These are phyloP conservation scores for Fusarium xylarioides DNA, from an alignment of 2,329 filamentous ascomycete species.

Conservation along the genomic window DNA sequence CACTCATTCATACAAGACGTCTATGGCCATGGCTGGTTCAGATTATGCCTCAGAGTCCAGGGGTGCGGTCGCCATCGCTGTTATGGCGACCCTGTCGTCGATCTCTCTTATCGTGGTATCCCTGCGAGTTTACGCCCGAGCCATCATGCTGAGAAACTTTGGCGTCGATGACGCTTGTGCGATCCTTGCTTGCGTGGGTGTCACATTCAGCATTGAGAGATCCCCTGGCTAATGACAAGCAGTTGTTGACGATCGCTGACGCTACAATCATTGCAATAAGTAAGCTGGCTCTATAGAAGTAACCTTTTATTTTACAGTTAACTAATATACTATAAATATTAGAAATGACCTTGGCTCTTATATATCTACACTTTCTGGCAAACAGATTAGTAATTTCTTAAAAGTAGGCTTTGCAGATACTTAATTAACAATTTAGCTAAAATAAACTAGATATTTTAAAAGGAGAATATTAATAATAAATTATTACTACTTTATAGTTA, in stretches of 20 bases:
- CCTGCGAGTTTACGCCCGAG: neutral
- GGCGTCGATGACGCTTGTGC: neutral
- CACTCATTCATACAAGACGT: neutral
- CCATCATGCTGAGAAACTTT: neutral
- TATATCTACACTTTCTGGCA: neutral
- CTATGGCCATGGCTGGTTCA: neutral
- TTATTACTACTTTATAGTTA: too few relatives aligned
- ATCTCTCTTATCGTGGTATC: neutral
- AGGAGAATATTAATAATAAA: too few relatives aligned
- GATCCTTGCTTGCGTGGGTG: neutral
- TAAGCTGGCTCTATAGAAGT: fast-evolving
- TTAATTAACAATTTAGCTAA: fast-evolving
- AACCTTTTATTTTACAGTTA: fast-evolving
- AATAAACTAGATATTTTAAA: too few relatives aligned
- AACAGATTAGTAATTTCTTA: neutral
- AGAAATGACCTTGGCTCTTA: neutral
- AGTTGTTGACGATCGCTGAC: neutral
- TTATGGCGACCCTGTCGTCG: neutral
- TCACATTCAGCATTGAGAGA: too few relatives aligned
- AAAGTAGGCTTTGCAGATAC: fast-evolving
- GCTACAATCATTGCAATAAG: neutral
- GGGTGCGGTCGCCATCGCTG: neutral
- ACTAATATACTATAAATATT: neutral
- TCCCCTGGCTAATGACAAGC: neutral
- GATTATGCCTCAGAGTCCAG: neutral